phyloP scores from a whole-genome alignment of 192 early-diverging fungal genomes.

The Borealophlyctis nickersoniae region DNA sequence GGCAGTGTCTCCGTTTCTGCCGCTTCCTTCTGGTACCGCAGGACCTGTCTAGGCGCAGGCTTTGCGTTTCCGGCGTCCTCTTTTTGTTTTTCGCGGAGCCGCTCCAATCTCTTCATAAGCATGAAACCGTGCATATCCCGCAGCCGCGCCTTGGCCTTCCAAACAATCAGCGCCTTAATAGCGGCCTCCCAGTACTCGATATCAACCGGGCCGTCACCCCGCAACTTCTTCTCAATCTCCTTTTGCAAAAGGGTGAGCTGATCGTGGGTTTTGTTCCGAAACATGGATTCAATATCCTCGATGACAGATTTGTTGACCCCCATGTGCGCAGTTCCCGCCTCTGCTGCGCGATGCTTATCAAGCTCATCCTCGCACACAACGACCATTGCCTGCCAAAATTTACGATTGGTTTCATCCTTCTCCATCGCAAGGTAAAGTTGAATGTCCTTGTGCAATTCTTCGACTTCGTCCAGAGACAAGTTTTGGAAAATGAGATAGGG shows the following conservation, averaged over 20 bases:
- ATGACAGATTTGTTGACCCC: conserved; percentile 23
- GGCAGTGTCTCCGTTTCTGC: conserved; percentile 46
- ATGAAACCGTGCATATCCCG: conserved; percentile 78
- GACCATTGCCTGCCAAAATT: conserved; percentile 88
- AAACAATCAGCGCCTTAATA: conserved; percentile 70
- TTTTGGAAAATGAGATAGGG: conserved; percentile 79
- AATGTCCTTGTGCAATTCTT: conserved; percentile 83
- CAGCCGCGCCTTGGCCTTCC: conserved; percentile 76
- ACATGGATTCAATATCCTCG: conserved; percentile 65
- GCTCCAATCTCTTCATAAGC: conserved; percentile 68
- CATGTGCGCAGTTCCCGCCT: conserved; percentile 1
- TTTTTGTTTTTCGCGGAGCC: conserved; percentile 62
- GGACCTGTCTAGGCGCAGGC: conserved; percentile 13
- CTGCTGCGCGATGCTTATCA: conserved; percentile 36
- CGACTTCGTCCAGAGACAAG: conserved; percentile 61
- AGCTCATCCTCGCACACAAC: conserved; percentile 75
- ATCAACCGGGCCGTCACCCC: conserved; percentile 64
- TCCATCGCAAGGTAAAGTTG: conserved; percentile 85
- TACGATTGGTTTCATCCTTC: conserved; percentile 64
- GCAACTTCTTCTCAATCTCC: conserved; percentile 74
- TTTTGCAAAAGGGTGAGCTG: conserved; percentile 71
- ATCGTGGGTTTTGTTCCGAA: conserved; percentile 68
- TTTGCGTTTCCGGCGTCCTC: conserved; percentile 50
- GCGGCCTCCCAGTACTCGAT: conserved; percentile 95
- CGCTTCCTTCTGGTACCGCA: conserved; percentile 27